Base-by-base conservation (phyloP, 2,329 filamentous ascomycete species). In the Aspergillus aculeatus region DNA sequence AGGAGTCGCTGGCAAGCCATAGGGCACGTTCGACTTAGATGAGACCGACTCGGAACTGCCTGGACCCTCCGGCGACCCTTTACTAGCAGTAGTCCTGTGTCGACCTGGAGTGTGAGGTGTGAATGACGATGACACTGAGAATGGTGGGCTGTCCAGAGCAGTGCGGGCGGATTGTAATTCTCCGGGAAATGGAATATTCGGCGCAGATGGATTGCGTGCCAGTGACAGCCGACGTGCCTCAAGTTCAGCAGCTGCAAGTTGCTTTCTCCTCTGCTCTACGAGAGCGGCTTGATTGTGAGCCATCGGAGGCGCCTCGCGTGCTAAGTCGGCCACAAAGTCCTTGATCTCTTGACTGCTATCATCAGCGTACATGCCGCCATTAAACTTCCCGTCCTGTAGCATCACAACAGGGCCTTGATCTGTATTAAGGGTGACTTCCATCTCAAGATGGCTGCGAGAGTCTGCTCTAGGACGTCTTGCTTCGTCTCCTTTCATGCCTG, bases 1-100 rank as follows among this genome's bases (percentile, higher is more conserved):
- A 31, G 94, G 93, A 0, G 93, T 97, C 2, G 92, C 91, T 14
- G 94, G 92, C n/a, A 96, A 83, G 0, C 92, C 93, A 54, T 94
- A 83, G 5, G 84, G 82, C 1, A 70, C 71, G 1, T 79, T 79
- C 14, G 82, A 81, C 2, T 80, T 76, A 7, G 74, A 72, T 1
- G 75, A 76, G 57, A 68, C 69, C 0, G 77, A 78, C 55, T 78
- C 76, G 9, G 75, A 77, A 51, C 72, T 68, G 54, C 72, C 77
- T 5, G 72, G 71, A 44, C 74, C 71, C 6, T 75, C 73, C 4
- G 78, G 78, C 19, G 79, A 79, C 24, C 56, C 61, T 50, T 73
- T 75, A 60, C 63, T 70, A 5, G 77, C 73, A 24, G 77, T 73
- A 6, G 64, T 56, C 32, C 68, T 70, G 51, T 68, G 71, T 26